Evolutionary conservation across 768 basidiomycete genomes (phyloP).

Genomic region (Leccinum sublutescens): DNA sequence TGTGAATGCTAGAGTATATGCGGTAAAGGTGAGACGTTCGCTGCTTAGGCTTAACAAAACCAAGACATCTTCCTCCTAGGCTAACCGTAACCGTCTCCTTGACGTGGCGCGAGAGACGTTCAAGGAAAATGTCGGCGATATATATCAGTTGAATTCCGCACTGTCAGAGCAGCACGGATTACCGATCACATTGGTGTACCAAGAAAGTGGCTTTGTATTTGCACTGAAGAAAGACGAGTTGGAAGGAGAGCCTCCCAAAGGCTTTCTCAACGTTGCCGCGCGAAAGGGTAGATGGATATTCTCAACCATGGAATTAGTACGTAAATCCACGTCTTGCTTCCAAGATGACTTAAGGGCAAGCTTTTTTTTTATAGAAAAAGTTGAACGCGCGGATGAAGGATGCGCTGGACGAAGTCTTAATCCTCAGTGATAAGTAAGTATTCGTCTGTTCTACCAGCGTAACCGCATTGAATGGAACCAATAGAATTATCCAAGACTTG

Average conservation of each 20-base stretch:
- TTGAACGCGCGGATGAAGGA: constrained; percentile 88
- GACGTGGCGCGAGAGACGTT: constrained; percentile 95
- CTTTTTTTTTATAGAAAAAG: constrained; percentile 57
- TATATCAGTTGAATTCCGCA: constrained; percentile 61
- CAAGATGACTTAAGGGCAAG: background rate
- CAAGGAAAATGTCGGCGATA: constrained; percentile 90
- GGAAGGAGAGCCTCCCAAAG: constrained; percentile 56
- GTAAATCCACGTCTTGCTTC: constrained; percentile 18
- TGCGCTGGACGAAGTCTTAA: constrained; percentile 83
- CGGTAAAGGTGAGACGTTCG: constrained; percentile 57
- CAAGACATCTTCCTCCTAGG: constrained; percentile 35
- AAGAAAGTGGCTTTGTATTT: constrained; percentile 74
- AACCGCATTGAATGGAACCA: background rate
- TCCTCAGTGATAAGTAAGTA: constrained; percentile 75
- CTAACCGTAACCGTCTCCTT: constrained; percentile 77
- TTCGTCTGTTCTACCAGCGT: background rate
- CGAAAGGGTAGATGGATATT: constrained; percentile 75
- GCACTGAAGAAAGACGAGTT: constrained; percentile 58
- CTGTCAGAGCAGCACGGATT: constrained; percentile 63
- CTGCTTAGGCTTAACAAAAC: background rate
- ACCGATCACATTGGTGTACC: constrained; percentile 65
- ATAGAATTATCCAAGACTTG: constrained; percentile 77
- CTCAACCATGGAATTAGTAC: constrained; percentile 78
- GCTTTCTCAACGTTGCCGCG: constrained; percentile 64
- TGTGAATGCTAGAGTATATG: constrained; percentile 83